Conservation (phyloP, 1,284 basidiomycete genomes). For the Ceratobasidium sp. region DNA sequence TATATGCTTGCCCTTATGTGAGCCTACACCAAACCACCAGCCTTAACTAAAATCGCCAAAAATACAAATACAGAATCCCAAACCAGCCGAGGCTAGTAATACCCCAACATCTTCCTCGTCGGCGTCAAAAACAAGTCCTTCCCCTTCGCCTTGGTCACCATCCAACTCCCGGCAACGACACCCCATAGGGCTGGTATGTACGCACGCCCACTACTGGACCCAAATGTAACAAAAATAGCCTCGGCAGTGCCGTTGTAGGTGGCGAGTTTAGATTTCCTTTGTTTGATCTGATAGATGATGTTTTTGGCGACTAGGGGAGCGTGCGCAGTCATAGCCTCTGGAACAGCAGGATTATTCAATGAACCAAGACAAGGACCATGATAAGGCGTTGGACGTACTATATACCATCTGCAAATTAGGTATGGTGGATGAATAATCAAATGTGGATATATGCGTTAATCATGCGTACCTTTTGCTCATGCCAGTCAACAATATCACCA, state of each 20-base stretch:
- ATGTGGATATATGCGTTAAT: neutral
- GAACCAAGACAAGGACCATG: neutral
- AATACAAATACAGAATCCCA: neutral
- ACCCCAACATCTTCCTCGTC: constrained; percentile 33
- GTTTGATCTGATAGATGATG: constrained; percentile 40
- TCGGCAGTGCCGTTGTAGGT: constrained; percentile 27
- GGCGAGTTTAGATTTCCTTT: constrained; percentile 11
- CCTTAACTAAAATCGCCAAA: too few species aligned
- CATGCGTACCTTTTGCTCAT: constrained; percentile 41
- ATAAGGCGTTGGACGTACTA: neutral
- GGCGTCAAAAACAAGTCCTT: constrained; percentile 39
- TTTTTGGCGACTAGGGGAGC: constrained; percentile 42
- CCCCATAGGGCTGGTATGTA: constrained; percentile 33
- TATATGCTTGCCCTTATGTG: too few species aligned
- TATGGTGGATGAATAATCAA: too few species aligned
- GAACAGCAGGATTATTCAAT: neutral
- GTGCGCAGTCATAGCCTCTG: constrained; percentile 38
- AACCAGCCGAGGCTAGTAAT: neutral
- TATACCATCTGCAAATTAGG: constrained; percentile 8
- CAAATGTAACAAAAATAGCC: constrained; percentile 38
- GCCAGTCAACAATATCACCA: constrained; percentile 46
- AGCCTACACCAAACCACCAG: too few species aligned
- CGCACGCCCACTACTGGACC: constrained; percentile 31
- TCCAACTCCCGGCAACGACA: constrained; percentile 45
- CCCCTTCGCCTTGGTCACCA: constrained; percentile 40